Base-by-base conservation (phyloP, 768 basidiomycete genomes). In the Suillus placidus region DNA sequence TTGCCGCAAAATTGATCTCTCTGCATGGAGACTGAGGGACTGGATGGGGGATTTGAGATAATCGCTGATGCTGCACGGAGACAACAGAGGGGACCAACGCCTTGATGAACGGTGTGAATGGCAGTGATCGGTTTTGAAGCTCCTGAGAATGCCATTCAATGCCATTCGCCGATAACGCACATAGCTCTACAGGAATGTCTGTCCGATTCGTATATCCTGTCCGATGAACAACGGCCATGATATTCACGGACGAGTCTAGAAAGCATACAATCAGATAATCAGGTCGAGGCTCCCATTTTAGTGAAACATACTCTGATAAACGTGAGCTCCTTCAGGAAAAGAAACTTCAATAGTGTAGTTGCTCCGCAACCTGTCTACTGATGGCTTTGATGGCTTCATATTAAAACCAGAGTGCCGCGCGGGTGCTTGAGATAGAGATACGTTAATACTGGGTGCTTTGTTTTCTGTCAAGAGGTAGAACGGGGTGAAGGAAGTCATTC, bases 1-100 rank as follows among this genome's bases (percentile, higher is more conserved):
- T 54, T 18, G 52, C 10, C 5, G 64, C 63, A 61, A 73, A 73
- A 6, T 10, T 51, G 35, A 32, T 30, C n/a, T 49, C 47, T 66
- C 35, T 9, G 26, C 52, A 26, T 30, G 64, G 16, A 8, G 8
- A 57, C 16, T 4, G 3, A 52, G 0, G 4, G 26, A 4, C n/a
- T 30, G 49, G 6, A 30, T 0, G 5, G 3, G 32, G 4, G 18
- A 32, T 0, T 30, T 51, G 26, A 51, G 6, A 30, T 2, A 9
- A 14, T 23, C 1, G 1, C 4, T 4, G 2, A 8, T 10, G 8
- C 35, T 26, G 37, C 14, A 9, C 8, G 16, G 23, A 3, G 1
- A 2, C 12, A 10, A 47, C 14, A 14, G 54, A 45, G 14, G 65
- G 69, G 32, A 64, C n/a, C 30, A 70, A 14, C 7, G 16, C 16